Conservation (phyloP, 2,329 filamentous ascomycete genomes). For the Penicillium sp. region DNA sequence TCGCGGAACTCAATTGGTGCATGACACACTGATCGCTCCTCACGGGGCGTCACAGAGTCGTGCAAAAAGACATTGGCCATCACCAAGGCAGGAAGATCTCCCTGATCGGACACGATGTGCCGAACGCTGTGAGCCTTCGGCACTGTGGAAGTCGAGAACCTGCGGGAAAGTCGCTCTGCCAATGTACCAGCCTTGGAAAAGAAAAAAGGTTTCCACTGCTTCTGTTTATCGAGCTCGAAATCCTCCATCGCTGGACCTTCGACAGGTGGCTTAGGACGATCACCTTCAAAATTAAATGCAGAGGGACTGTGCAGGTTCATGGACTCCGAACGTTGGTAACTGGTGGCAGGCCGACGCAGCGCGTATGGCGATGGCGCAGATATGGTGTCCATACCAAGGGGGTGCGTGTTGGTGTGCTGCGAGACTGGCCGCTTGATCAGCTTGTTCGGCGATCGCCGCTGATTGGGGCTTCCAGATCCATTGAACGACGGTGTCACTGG, state of each 20-base stretch:
- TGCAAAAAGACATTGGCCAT: slow-evolving; percentile 41
- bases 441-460: slow-evolving; percentile 52
- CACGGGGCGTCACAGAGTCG: slow-evolving; percentile 21
- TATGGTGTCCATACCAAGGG: slow-evolving; percentile 27
- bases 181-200: slow-evolving; percentile 26
- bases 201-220: slow-evolving; percentile 42
- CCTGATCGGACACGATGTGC: slow-evolving; percentile 44
- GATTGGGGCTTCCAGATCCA: slow-evolving; percentile 47
- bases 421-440: slow-evolving; percentile 61
- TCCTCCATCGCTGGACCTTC: slow-evolving; percentile 11
- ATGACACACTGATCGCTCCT: slow-evolving; percentile 21
- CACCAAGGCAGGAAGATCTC: slow-evolving; percentile 48
- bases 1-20: slow-evolving; percentile 32
- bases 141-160: slow-evolving; percentile 38
- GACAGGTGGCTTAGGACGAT: slow-evolving; percentile 14
- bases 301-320: slow-evolving; percentile 46
- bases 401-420: slow-evolving; percentile 45
- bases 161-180: slow-evolving; percentile 38
- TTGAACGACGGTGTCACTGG: slow-evolving; percentile 53
- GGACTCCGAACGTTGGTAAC: slow-evolving; percentile 58
- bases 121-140: slow-evolving; percentile 38
- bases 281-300: slow-evolving; percentile 29
- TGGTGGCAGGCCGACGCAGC: slow-evolving; percentile 59
- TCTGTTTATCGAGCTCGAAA: slow-evolving; percentile 15
- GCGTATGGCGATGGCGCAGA: slow-evolving; percentile 44